A percentile compares a stretch with the other conserved stretches of the same genome.
Evolutionary conservation across 306 rosid species (phyloP).

Genomic region (Albizia julibrissin): DNA sequence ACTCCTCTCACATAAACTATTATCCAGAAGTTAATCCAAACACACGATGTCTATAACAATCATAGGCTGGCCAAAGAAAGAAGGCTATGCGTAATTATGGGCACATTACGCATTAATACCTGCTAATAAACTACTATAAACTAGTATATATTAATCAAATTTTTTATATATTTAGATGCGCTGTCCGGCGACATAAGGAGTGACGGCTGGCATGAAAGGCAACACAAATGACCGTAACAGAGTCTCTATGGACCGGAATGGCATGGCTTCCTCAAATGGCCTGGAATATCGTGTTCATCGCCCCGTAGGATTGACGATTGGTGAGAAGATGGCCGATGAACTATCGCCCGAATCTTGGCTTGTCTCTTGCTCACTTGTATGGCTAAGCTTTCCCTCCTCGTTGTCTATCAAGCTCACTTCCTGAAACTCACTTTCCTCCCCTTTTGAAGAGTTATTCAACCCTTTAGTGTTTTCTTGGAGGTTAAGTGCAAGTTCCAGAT

Average conservation of each 20-base stretch:
- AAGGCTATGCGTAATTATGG: not conserved
- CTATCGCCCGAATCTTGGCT: conserved; percentile 26
- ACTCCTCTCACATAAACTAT: too few relatives aligned
- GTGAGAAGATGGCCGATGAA: conserved; percentile 42
- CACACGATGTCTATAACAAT: too few relatives aligned
- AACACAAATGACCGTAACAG: not conserved
- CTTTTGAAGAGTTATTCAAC: not conserved
- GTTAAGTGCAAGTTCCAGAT: conserved; percentile 57
- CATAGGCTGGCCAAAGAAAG: not conserved
- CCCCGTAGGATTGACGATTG: conserved; percentile 39
- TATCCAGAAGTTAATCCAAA: too few relatives aligned
- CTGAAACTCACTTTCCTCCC: conserved; percentile 21
- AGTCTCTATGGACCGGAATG: not conserved
- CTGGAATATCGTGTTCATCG: conserved; percentile 11
- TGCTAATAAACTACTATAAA: not conserved
- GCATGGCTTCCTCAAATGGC: conserved; percentile 8
- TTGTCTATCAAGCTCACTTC: conserved; percentile 30
- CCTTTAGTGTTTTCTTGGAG: conserved; percentile 34
- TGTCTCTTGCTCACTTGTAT: conserved; percentile 27
- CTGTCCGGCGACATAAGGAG: not conserved
- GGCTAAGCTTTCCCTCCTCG: conserved; percentile 27
- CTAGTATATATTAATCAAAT: not conserved
- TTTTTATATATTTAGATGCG: conserved; percentile 2
- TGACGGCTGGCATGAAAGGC: not conserved
- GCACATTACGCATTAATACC: not conserved